Evolutionary conservation across 164 flowering plant genomes (phyloP), one percentile per base, ranked within the genome.

Genomic region (Piper betle): DNA sequence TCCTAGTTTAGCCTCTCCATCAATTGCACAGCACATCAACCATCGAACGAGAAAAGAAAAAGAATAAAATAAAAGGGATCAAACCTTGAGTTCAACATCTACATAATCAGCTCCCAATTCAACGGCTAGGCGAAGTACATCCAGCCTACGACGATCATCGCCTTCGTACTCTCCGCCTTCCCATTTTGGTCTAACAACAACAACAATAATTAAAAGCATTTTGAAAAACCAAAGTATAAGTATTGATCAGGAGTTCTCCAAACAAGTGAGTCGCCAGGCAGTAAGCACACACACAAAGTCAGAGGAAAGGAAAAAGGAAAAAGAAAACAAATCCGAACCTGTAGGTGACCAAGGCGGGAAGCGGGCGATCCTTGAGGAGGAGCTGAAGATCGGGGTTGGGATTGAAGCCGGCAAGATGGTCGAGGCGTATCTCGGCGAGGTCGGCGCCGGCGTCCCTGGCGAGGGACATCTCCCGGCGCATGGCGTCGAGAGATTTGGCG

Each of bases 381-480:
- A 25, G 33, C 33, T 25, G 33, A 25, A 25, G 33, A 25, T 25
- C 33, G 33, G 1, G 33, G 33, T 25, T 25, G 1, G 33, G 33
- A 25, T 25, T 25, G 33, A 25, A 76, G 53, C 61, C 55, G 37
- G 67, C 46, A 2, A 82, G 52, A 54, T 18, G 74, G 54, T 81
- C 87, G 68, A 86, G 65, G 53, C 85, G 70, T 63, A 86, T 57
- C 75, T 83, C 86, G 33, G 77, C 86, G 1, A 84, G 58, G 55
- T 84, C 86, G 0, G 88, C 91, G 5, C 95, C 91, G 55, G 64
- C 42, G 0, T 63, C 69, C 65, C 78, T 83, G 0, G 88, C 87
- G 61, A 60, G 55, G 33, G 20, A n/a, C 85, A 85, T 80, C n/a
- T 76, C 75, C 1, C 17, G 53, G 62, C 80, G 19, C 79, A 81